A percentile compares a stretch with the other conserved stretches of the same genome.
Evolutionary conservation across 2,329 filamentous ascomycete genomes (phyloP).

Genomic region (Hypoxylon sp.): DNA sequence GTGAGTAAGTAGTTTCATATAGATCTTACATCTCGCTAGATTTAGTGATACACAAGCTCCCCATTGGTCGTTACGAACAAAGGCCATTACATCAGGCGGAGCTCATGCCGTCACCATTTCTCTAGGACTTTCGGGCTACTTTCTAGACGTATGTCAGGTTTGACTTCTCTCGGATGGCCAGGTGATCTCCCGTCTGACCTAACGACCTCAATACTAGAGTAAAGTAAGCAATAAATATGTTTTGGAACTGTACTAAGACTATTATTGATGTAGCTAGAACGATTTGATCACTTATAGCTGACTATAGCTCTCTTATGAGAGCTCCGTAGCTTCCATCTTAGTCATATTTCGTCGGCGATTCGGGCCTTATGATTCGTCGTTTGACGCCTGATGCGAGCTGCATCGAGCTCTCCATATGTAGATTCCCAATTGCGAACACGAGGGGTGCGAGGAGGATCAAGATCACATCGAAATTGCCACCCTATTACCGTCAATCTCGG

Average conservation of each 20-base stretch:
- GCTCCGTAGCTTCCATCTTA: slow-evolving; percentile 23
- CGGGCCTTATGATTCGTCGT: slow-evolving; percentile 6
- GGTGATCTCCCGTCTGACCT: slow-evolving; percentile 4
- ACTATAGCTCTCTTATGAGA: slow-evolving; percentile 14
- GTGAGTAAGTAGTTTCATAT: not conserved
- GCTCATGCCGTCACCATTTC: not conserved
- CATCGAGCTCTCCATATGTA: not conserved
- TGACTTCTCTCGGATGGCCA: slow-evolving; percentile 8
- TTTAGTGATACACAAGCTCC: not conserved
- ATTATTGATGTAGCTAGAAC: slow-evolving; percentile 20
- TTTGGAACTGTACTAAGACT: slow-evolving; percentile 13
- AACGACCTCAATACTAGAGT: not conserved
- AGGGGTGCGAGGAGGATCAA: slow-evolving; percentile 6
- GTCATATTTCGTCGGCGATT: slow-evolving; percentile 19
- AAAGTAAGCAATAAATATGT: slow-evolving; percentile 32
- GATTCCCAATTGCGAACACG: slow-evolving; percentile 8
- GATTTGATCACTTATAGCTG: slow-evolving; percentile 10
- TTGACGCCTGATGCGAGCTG: slow-evolving; percentile 7
- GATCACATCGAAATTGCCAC: slow-evolving; percentile 19
- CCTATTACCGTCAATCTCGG: slow-evolving; percentile 15
- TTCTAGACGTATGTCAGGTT: not conserved
- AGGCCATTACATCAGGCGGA: not conserved
- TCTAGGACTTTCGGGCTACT: not conserved
- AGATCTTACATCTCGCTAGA: slow-evolving; percentile 7
- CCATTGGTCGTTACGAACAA: not conserved